These are phyloP conservation scores for Glycyrrhiza uralensis DNA, from an alignment of 306 rosid genomes.

Conservation along the genomic window DNA sequence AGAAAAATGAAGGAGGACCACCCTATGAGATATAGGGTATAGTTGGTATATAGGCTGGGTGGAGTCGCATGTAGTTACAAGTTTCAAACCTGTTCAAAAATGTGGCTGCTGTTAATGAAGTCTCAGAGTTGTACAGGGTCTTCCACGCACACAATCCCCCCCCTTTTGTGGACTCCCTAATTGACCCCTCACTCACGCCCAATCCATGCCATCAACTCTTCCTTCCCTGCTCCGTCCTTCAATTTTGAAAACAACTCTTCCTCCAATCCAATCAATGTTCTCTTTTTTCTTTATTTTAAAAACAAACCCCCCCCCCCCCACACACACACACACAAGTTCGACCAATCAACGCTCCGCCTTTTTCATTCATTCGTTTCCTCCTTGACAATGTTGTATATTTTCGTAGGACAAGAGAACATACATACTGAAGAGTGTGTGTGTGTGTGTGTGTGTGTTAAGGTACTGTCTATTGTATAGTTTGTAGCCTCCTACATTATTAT, in stretches of 20 bases:
- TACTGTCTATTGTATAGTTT: no score
- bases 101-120: constrained; percentile 14
- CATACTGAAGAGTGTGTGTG: neutral
- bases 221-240: neutral
- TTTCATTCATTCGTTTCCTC: constrained; percentile 2
- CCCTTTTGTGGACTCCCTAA: constrained; percentile 37
- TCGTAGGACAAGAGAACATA: neutral
- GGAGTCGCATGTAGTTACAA: constrained; percentile 38
- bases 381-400: neutral
- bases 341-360: no score
- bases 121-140: constrained; percentile 10
- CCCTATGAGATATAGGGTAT: constrained; percentile 25
- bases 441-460: neutral
- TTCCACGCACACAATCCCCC: constrained; percentile 37
- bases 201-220: neutral
- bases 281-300: no score
- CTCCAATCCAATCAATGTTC: no score
- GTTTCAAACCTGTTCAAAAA: constrained; percentile 41
- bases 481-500: neutral
- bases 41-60: neutral
- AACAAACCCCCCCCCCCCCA: no score
- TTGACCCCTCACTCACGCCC: constrained; percentile 20
- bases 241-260: neutral
- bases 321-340: no score
- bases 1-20: constrained; percentile 40